A percentile compares a stretch with the other conserved stretches of the same genome.
phyloP scores from a whole-genome alignment of 352 stramenopile genomes.

The Pythium brachiatum region DNA sequence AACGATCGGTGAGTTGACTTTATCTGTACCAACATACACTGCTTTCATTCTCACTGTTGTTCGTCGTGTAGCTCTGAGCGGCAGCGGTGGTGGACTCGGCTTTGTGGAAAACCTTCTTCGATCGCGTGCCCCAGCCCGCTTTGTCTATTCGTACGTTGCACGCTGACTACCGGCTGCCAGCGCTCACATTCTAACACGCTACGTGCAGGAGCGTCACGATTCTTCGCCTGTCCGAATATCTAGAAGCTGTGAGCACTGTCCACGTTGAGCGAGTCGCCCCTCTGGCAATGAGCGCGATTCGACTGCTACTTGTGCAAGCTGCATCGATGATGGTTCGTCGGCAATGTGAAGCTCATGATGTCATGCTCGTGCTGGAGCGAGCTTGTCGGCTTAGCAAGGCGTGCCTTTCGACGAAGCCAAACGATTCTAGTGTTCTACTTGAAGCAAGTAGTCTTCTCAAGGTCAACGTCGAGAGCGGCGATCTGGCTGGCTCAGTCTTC shows the following conservation, averaged over 20 bases:
- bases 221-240: constrained; percentile 16
- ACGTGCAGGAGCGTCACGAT: constrained; percentile 14
- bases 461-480: neutral
- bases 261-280: constrained; percentile 13
- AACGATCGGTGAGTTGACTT: constrained; percentile 12
- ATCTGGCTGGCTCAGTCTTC: neutral
- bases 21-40: neutral
- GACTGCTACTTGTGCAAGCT: constrained; percentile 22
- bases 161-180: neutral
- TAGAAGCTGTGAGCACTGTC: constrained; percentile 2
- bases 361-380: constrained; percentile 17
- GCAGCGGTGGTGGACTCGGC: constrained; percentile 1
- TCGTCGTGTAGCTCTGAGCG: neutral
- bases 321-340: constrained; percentile 10
- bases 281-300: constrained; percentile 19
- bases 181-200: neutral
- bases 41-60: neutral
- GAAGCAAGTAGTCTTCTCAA: constrained; percentile 16
- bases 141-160: constrained; percentile 18
- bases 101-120: constrained; percentile 21
- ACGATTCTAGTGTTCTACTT: constrained; percentile 3
- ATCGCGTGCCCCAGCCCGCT: constrained; percentile 9
- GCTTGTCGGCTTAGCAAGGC: constrained; percentile 2
- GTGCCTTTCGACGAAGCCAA: neutral
- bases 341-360: constrained; percentile 14